Percentiles rank a stretch among this genome's conserved stretches.
These are phyloP conservation scores for Yarrowia sp. DNA, from an alignment of 805 yeast species.

Conservation along the genomic window DNA sequence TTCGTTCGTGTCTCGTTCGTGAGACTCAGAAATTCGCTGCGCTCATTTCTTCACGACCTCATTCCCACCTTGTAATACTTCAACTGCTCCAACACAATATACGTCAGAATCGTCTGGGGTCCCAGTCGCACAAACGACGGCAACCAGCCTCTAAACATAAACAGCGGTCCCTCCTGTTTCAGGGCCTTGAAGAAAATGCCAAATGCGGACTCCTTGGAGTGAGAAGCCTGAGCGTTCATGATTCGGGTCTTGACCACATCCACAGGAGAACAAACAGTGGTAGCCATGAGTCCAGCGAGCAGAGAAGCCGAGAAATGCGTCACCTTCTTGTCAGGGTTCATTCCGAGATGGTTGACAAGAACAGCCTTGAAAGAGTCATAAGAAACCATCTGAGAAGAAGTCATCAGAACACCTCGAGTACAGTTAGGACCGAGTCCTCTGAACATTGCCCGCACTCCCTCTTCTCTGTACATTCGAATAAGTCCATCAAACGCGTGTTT, in stretches of 20 bases:
- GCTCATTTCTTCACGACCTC: background rate
- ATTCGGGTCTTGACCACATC: conserved; percentile 87
- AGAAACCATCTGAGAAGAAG: conserved; percentile 86
- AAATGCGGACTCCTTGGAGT: conserved; percentile 47
- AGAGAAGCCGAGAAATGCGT: conserved; percentile 80
- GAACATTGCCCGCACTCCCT: conserved; percentile 58
- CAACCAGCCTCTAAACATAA: conserved; percentile 88
- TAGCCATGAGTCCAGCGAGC: conserved; percentile 82
- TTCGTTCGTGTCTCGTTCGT: background rate
- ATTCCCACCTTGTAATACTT: conserved; percentile 35
- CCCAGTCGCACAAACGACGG: conserved; percentile 85
- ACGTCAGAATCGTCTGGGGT: conserved; percentile 53
- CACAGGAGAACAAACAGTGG: conserved; percentile 90
- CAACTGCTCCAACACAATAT: conserved; percentile 43
- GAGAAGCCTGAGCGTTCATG: conserved; percentile 56
- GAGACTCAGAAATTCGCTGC: background rate
- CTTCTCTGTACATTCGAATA: conserved; percentile 55
- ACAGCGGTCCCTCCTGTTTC: conserved; percentile 66
- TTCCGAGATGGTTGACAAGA: conserved; percentile 49
- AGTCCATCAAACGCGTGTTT: conserved; percentile 77
- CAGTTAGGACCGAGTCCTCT: conserved; percentile 78
- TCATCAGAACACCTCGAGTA: conserved; percentile 80
- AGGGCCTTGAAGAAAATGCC: conserved; percentile 55
- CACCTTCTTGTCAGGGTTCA: conserved; percentile 59
- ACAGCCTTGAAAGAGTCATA: conserved; percentile 70